A percentile compares a stretch with the other conserved stretches of the same genome.
phyloP scores from a whole-genome alignment of 1,284 basidiomycete genomes.

The Thelephora terrestris region DNA sequence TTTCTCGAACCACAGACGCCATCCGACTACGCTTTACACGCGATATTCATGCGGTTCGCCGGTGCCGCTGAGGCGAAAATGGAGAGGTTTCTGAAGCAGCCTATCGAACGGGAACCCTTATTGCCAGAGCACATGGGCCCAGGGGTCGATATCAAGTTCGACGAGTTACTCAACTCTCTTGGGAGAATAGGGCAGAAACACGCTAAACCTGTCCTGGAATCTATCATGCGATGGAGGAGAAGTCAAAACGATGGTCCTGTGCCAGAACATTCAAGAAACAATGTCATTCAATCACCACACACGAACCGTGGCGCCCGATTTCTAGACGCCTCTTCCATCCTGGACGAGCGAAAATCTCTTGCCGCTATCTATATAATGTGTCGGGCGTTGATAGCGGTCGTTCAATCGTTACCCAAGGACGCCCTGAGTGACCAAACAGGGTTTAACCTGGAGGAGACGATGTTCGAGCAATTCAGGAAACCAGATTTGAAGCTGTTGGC shows the following conservation, averaged over 20 bases:
- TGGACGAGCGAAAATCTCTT: conserved; percentile 71
- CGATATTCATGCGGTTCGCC: conserved; percentile 79
- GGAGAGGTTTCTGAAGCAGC: conserved; percentile 57
- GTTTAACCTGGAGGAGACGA: conserved; percentile 72
- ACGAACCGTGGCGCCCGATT: conserved; percentile 26
- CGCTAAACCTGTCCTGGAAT: conserved; percentile 77
- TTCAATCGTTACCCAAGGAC: conserved; percentile 65
- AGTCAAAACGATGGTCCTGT: conserved; percentile 62
- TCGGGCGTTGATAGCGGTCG: conserved; percentile 70
- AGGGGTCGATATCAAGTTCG: conserved; percentile 67
- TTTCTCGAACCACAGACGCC: conserved; percentile 67
- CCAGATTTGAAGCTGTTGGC: conserved; percentile 60
- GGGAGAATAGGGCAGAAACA: conserved; percentile 82
- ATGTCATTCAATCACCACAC: conserved; percentile 35
- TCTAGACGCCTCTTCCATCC: conserved; percentile 46
- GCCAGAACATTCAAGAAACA: conserved; percentile 40
- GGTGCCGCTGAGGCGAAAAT: conserved; percentile 72
- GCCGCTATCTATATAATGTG: conserved; percentile 85
- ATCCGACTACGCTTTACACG: conserved; percentile 78
- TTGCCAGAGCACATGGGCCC: conserved; percentile 49
- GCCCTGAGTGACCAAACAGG: conserved; percentile 70
- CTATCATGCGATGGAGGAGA: conserved; percentile 81
- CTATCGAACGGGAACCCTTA: conserved; percentile 40
- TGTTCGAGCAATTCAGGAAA: conserved; percentile 76
- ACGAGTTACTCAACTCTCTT: conserved; percentile 72